phyloP scores from a whole-genome alignment of 176 grass and related monocot species.

The Oryza meyeriana region DNA sequence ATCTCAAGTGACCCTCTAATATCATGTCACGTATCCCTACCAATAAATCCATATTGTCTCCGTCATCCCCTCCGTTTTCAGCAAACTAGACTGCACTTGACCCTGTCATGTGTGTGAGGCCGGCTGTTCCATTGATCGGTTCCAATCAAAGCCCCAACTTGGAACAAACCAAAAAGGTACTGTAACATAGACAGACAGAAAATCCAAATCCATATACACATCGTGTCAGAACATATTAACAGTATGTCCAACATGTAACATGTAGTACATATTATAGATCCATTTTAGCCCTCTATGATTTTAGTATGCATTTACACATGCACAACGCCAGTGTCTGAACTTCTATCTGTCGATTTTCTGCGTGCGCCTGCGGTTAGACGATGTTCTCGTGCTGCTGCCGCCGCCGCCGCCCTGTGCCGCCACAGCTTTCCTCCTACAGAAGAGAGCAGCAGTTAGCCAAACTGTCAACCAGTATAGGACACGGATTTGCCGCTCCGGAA shows the following conservation, averaged over 20 bases:
- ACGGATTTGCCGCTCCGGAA: neutral
- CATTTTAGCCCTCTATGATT: neutral
- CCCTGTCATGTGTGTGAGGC: neutral
- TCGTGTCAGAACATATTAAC: neutral
- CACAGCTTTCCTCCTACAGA: constrained; percentile 4
- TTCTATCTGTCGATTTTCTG: neutral
- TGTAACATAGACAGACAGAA: too few species aligned
- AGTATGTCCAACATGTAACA: neutral
- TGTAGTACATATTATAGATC: neutral
- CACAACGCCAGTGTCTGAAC: neutral
- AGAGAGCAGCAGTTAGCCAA: neutral
- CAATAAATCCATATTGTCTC: neutral
- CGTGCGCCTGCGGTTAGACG: neutral
- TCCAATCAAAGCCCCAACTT: neutral
- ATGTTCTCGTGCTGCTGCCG: neutral
- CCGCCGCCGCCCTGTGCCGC: neutral
- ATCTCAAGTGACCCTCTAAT: neutral
- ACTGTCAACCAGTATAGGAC: neutral
- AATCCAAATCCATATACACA: neutral
- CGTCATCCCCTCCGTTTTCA: neutral
- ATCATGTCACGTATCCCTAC: neutral
- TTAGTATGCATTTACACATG: neutral
- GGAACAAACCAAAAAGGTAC: neutral
- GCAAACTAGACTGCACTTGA: neutral
- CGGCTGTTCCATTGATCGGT: neutral